Evolutionary conservation across 768 basidiomycete genomes (phyloP).

Genomic region (Inosperma sp.): DNA sequence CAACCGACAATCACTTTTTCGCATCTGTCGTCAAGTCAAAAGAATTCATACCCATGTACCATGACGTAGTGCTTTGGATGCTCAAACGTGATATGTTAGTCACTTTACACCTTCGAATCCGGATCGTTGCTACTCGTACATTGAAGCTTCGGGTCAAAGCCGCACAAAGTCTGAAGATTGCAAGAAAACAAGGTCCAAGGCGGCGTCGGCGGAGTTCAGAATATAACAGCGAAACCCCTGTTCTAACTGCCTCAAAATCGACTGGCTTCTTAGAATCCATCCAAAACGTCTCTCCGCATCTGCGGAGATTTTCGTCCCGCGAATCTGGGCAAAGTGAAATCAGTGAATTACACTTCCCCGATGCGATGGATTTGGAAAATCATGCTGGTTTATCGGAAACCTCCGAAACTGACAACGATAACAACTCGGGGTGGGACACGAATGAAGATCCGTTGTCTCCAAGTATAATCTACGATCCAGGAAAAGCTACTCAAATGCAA

Average conservation of each 20-base stretch:
- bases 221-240: too few relatives aligned
- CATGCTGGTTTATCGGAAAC: constrained; percentile 11
- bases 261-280: too few relatives aligned
- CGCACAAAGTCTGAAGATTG: too few relatives aligned
- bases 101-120: constrained; percentile 79
- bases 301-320: constrained; percentile 39
- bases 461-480: constrained; percentile 82
- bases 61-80: constrained; percentile 88
- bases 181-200: too few relatives aligned
- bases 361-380: constrained; percentile 12
- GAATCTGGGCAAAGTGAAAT: constrained; percentile 42
- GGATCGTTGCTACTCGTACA: constrained; percentile 72
- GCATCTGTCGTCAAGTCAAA: constrained; percentile 69
- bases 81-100: constrained; percentile 81
- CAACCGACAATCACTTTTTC: constrained; percentile 71
- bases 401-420: constrained; percentile 26
- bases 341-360: constrained; percentile 36
- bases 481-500: constrained; percentile 72
- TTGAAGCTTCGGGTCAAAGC: constrained; percentile 70
- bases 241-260: too few relatives aligned
- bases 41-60: constrained; percentile 64
- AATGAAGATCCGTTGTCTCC: constrained; percentile 45
- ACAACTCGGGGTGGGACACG: constrained; percentile 42
- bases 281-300: not conserved
- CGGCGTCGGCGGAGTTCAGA: too few relatives aligned